Base-by-base conservation (phyloP, 352 stramenopile genomes). In the Phytophthora crassamura region DNA sequence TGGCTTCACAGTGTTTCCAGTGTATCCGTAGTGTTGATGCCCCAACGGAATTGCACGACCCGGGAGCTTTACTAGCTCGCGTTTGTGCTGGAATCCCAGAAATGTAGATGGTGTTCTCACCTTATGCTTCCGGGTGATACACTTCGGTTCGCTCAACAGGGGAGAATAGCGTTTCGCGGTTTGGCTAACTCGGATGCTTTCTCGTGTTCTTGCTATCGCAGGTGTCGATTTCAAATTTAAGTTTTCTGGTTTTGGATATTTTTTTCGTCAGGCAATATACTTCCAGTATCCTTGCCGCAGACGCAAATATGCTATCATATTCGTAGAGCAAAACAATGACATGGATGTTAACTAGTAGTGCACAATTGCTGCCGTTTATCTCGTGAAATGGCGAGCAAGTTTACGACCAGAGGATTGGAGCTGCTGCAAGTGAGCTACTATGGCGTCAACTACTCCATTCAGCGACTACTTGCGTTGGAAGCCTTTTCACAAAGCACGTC, bases 51-150 rank as follows among this genome's bases (percentile, higher is more conserved):
- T 20, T 69, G 50, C 20, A 35, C 6, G 9, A 61, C 57, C 20
- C 43, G 15, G 20, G 28, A 52, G 5, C 28, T 82, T 6, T 67
- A 75, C 36, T 68, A 79, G 14, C 47, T 83, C 22, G 72, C 56
- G 18, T 85, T 85, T 40, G 71, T 86, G 28, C 62, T 81, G 1
- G 69, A 86, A 48, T 69, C 61, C 0, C 72, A 86, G 16, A 59
- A 43, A 56, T 83, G 12, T 68, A 83, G 45, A 65, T 45, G 12
- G 73, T 76, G 32, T 47, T 86, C 42, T 67, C 22, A 61, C 59
- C 18, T 38, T 67, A 25, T 55, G 49, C 20, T 59, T 66, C 33
- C 46, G 58, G 28, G 47, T 66, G 0, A 25, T 66, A 12, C 58
- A 66, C 40, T 66, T 66, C 20, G 58, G 46, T 59, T 52, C 7